Conservation (phyloP, 139 green algal genomes). For the Trebouxia sp. region DNA sequence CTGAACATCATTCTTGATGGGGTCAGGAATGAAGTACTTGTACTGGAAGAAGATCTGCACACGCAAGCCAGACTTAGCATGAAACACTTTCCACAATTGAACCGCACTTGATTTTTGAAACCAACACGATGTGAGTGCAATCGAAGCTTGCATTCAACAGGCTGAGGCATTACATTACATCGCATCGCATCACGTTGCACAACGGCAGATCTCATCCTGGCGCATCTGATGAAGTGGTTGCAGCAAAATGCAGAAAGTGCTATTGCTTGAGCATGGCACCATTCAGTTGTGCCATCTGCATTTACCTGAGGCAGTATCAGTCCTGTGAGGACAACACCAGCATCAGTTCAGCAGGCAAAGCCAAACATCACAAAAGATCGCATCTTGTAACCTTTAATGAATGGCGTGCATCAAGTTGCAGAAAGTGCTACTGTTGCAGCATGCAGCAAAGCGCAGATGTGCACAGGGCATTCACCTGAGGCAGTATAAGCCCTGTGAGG, state of each 20-base stretch:
- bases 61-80: too few relatives aligned
- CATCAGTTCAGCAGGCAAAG: too few relatives aligned
- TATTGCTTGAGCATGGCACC: neutral
- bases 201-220: neutral
- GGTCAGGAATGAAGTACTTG: conserved; percentile 97
- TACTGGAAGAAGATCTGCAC: conserved; percentile 89
- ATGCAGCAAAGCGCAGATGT: neutral
- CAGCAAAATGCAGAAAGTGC: too few relatives aligned
- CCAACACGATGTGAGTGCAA: neutral
- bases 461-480: conserved; percentile 65
- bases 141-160: neutral
- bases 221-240: too few relatives aligned
- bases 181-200: neutral
- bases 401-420: too few relatives aligned
- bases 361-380: too few relatives aligned
- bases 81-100: too few relatives aligned
- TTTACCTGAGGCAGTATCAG: conserved; percentile 91
- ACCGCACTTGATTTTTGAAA: too few relatives aligned
- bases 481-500: conserved; percentile 90
- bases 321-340: conserved; percentile 84
- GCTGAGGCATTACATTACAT: neutral
- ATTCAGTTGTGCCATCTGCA: neutral
- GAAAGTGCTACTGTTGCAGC: too few relatives aligned
- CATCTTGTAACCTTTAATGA: too few relatives aligned
- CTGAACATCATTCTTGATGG: conserved; percentile 97